Base-by-base conservation (phyloP, 1,139 yeast genomes). In the Yamadazyma siamensis region DNA sequence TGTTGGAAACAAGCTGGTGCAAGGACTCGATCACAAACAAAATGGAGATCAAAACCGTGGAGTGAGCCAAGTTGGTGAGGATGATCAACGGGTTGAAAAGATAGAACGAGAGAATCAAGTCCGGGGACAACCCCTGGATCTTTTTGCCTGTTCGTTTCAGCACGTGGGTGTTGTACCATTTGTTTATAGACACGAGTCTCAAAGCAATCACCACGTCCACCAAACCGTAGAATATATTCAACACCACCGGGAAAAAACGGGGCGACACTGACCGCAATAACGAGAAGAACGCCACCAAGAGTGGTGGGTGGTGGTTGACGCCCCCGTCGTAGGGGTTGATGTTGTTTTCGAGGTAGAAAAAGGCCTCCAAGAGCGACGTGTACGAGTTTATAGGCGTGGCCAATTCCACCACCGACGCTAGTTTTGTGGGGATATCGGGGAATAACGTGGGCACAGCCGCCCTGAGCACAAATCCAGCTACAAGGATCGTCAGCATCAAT, bases 281-380 rank as follows among this genome's bases (percentile, higher is more conserved):
- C 77, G 39, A 3, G 65, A 38, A 18, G 66, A 62, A 42, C 5
- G 69, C 61, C 32, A 86, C 69, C 24, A 85, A 49, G 20, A 89
- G 52, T 1, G 96, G 96, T 4, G 94, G 72, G 49, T 87, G 94
- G 53, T 88, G 94, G 28, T 83, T 86, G 18, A 86, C 80, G 2
- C 95, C 95, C 13, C 95, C 95, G 37, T 77, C 77, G 48, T 88
- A 89, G 5, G 89, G 77, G 36, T 80, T 71, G 28, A 82, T 65
- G 10, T 70, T 69, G 40, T 78, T 72, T n/a, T 66, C 55, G 34
- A 76, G 59, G 39, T 85, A 73, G 50, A 75, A 88, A 27, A 87
- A 66, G 7, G 96, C 96, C 54, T 91, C 98, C 48, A 75, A 65
- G 28, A 94, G 61, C 26, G 83, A 67, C 36, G 60, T 70, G 54